Conservation (phyloP, 768 basidiomycete species). For the Tricholoma furcatifolium region DNA sequence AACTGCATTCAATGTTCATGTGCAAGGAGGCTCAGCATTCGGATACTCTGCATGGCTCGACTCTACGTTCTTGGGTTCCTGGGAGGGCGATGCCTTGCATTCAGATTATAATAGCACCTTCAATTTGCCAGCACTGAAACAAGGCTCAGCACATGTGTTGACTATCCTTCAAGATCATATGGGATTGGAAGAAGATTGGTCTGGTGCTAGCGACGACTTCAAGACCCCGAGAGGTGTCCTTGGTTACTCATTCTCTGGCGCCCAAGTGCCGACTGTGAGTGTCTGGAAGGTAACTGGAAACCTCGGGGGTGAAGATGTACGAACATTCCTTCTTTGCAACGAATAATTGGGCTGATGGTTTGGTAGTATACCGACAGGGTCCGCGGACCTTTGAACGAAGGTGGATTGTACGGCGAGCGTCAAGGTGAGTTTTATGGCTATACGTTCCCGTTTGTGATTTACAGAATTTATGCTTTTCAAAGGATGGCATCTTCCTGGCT, state of each 20-base stretch:
- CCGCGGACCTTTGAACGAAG: constrained; percentile 60
- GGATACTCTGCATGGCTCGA: constrained; percentile 52
- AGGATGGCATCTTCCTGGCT: constrained; percentile 61
- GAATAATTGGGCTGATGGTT: background rate
- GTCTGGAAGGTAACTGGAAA: constrained; percentile 54
- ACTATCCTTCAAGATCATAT: constrained; percentile 56
- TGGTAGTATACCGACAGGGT: constrained; percentile 43
- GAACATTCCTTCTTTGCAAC: constrained; percentile 8
- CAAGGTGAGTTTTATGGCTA: constrained; percentile 29
- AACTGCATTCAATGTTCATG: constrained; percentile 36
- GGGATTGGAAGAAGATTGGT: constrained; percentile 48
- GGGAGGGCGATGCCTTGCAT: constrained; percentile 37
- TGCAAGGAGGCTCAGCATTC: constrained; percentile 47
- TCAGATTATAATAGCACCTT: constrained; percentile 32
- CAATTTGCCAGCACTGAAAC: constrained; percentile 29
- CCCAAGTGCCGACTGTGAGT: constrained; percentile 32
- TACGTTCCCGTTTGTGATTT: background rate
- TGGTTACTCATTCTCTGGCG: constrained; percentile 44
- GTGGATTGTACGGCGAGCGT: constrained; percentile 56
- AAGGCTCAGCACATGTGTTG: constrained; percentile 38
- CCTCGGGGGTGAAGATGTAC: constrained; percentile 44
- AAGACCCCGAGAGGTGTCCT: constrained; percentile 49
- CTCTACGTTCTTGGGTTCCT: constrained; percentile 46
- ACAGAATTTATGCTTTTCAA: background rate
- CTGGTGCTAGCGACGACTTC: constrained; percentile 41